Base-by-base conservation (phyloP, 169 alveolate genomes). In the Cryptosporidium sp. region DNA sequence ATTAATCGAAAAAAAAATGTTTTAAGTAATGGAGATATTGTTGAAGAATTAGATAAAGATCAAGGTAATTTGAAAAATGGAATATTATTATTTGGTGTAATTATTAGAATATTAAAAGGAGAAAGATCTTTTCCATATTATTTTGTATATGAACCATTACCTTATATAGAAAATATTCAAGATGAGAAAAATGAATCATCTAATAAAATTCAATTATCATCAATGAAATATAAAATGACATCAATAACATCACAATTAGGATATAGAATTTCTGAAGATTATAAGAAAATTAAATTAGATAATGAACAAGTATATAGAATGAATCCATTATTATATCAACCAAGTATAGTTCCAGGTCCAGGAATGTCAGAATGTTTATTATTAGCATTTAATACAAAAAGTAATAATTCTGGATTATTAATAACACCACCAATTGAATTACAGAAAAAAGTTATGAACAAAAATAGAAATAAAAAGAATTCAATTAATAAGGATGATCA, bases 111-210 rank as follows among this genome's bases (percentile, higher is more conserved):
- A 80, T 43, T 80, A 65, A 80, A 80, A n/a, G 89, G 89, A 33
- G 89, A 80, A 65, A 80, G 89, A 65, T 43, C 73, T 37, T 80
- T 80, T 65, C 89, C 89, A 41, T 80, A 80, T 62, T 80, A 80
- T 80, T 80, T n/a, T 80, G 75, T 80, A 62, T 80, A 80, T 80
- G 89, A 80, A 45, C 89, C 89, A 80, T 62, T 80, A 35, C 89
- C 89, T 0, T 65, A 80, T 16, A 37, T 73, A 59, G 86, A 73
- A 33, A 71, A 52, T 50, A 14, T 21, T 37, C 45, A 23, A 37
- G 26, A 45, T 16, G 62, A 45, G 1, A 29, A 10, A 0, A 45
- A 26, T 50, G 45, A 62, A 3, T 29, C 41, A 26, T 8, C 9
- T 39, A 33, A 62, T 43, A 62, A 41, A 29, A 39, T 5, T 8